Base-by-base conservation (phyloP, 2,329 filamentous ascomycete genomes). In the Rhynchosporium graminicola region DNA sequence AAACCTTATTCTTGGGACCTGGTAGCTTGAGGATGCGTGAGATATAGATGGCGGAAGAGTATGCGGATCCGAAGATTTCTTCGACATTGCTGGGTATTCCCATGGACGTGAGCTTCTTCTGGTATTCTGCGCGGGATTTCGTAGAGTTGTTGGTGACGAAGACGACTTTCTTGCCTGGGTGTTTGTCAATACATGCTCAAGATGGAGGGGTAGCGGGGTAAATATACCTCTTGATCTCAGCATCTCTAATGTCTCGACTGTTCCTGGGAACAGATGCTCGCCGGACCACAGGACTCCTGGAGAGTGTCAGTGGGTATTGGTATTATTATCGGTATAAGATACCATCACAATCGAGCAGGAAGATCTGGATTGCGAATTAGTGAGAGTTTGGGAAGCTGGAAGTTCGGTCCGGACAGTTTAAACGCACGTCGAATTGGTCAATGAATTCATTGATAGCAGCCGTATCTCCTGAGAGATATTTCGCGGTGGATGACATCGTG, bases 141-240 rank as follows among this genome's bases (percentile, higher is more conserved):
- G 95, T 98, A 73, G 92, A 97, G 80, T 99, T 99, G 80, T 99
- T 99, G 46, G 95, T 99, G 58, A 99, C 95, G 74, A 99, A 99
- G 60, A 99, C 87, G 40, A 95, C 84, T 74, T 89, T 89, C 77
- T 99, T 99, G 74, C 91, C 93, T 95, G 59, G 33, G 13, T 52
- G 59, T 68, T 20, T 33, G 26, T 64, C 46, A 62, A 56, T 15
- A 46, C 28, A 20, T 7, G n/a, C 29, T 65, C 56, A 28, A 15
- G 26, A 60, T 63, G 29, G 36, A 38, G 33, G n/a, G 20, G 31
- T 29, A 55, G 40, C 43, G 42, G 43, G 45, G 45, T 28, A 28
- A 28, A 60, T n/a, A 28, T 63, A 71, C 92, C 92, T 86, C 86
- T 90, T 62, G 86, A 88, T 72, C 91, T 88, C 66, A 99, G 80